Base-by-base conservation (phyloP, 2,329 filamentous ascomycete species). In the Aspergillus quadricinctus region DNA sequence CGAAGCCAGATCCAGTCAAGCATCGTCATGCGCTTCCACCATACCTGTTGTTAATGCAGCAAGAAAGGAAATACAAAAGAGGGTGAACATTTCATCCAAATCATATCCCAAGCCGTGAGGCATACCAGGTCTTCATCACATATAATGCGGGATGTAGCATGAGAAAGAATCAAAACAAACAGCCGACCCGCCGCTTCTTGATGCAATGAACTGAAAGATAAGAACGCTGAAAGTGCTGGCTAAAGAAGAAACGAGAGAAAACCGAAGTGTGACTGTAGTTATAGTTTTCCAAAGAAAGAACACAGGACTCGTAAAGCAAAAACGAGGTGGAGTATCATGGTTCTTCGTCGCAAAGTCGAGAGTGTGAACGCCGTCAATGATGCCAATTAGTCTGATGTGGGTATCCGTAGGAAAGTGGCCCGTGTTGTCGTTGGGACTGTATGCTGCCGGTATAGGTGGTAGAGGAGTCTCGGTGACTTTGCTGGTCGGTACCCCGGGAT, bases 361-460 rank as follows among this genome's bases (percentile, higher is more conserved):
- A 73, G 76, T 70, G 69, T 71, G 64, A 76, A 82, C 80, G 79
- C 81, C 80, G 77, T 81, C 80, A 78, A 70, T 70, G 74, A 81
- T 81, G 78, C 78, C 73, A 72, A 70, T 66, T 70, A 76, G 75
- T 77, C 75, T 72, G 69, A 65, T 70, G 72, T 70, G 63, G 65
- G 66, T 63, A 68, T 66, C 67, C 67, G 68, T 50, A 57, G 61
- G 55, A 69, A 55, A 69, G 70, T 74, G 74, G 73, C 72, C 68
- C 69, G 62, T 58, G 58, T 64, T 53, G 61, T 60, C 60, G 56
- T 64, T 55, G 57, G 62, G 66, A 70, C 77, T 72, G 73, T 72
- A 71, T 75, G 60, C 68, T 64, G 75, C 72, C 74, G 77, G 74
- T 57, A 77, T 73, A 60, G 63, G 58, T 59, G 60, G 57, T 60